Evolutionary conservation across 2,329 filamentous ascomycete genomes (phyloP).

Genomic region (Colletotrichum godetiae): DNA sequence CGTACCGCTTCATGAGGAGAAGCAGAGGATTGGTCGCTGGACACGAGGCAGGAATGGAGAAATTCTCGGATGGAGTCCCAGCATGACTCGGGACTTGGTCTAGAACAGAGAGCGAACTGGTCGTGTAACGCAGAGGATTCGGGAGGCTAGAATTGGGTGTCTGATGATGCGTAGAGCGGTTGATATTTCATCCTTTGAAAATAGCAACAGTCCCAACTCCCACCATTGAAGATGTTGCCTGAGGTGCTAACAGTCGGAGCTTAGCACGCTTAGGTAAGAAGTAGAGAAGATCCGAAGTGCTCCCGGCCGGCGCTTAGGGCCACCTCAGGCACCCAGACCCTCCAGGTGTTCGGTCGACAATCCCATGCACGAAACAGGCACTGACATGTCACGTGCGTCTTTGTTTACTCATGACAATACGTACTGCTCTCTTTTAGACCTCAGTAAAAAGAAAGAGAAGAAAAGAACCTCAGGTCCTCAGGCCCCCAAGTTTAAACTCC

Average conservation of each 20-base stretch:
- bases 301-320: not conserved
- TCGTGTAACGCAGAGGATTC: not conserved
- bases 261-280: not conserved
- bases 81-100: constrained; percentile 28
- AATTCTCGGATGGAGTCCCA: constrained; percentile 30
- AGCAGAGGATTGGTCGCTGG: not conserved
- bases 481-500: constrained; percentile 14
- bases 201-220: no score
- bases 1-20: not conserved
- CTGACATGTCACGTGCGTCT: not conserved
- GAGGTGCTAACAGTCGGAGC: not conserved
- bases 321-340: not conserved
- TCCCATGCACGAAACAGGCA: not conserved
- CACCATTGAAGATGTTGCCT: not conserved
- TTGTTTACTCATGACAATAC: not conserved
- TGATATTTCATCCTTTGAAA: no score
- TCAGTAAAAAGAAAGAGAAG: no score
- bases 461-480: constrained; percentile 24
- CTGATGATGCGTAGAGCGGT: not conserved
- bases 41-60: constrained; percentile 6
- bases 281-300: not conserved
- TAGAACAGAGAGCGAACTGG: constrained; percentile 12
- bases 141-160: not conserved
- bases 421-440: no score
- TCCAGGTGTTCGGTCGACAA: not conserved